Evolutionary conservation across 495 filamentous ascomycete species (phyloP), one percentile per base, ranked within the genome.

Genomic region (Aspergillus homomorphus): DNA sequence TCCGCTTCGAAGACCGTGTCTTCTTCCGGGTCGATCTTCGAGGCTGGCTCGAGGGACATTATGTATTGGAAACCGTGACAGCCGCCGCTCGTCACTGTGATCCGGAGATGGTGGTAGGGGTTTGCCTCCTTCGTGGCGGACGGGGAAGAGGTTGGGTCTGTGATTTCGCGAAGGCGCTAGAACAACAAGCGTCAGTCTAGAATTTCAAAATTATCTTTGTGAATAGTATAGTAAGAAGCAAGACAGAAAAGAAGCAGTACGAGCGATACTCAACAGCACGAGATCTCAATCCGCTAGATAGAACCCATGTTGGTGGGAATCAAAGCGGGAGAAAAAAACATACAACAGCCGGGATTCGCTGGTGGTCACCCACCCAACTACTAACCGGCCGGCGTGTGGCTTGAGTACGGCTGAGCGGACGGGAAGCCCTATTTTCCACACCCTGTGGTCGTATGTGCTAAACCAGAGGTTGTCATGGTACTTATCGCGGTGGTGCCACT

Each of bases 31-130:
- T 88, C 82, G 22, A 87, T 71, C 54, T 82, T 80, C 22, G 75
- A 62, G 0, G 71, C 75, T 0, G 82, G 84, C 21, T 89, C 87
- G 6, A 96, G 82, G 6, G 88, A 88, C 89, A 98, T 96, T 24
- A 95, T 79, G 66, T 97, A 98, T 72, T 98, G 94, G 74, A 98
- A 98, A 19, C 94, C 94, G 75, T 98, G 95, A 73, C 94, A 98
- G 38, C 94, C 94, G 58, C 94, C 94, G 48, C 84, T 87, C 59
- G 94, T 90, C 24, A 98, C 92, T 43, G 89, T 87, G 64, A 98
- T 88, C 45, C 94, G 90, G 18, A 98, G 84, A 10, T 90, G 88
- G 38, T 96, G 83, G 65, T 87, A 76, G 3, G 92, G 89, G 74
- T 96, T 95, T 46, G 79, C 73, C 72, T 95, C 89, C 61, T 85